Evolutionary conservation across 495 filamentous ascomycete genomes (phyloP).

Genomic region (Trichoderma orchidacearum): DNA sequence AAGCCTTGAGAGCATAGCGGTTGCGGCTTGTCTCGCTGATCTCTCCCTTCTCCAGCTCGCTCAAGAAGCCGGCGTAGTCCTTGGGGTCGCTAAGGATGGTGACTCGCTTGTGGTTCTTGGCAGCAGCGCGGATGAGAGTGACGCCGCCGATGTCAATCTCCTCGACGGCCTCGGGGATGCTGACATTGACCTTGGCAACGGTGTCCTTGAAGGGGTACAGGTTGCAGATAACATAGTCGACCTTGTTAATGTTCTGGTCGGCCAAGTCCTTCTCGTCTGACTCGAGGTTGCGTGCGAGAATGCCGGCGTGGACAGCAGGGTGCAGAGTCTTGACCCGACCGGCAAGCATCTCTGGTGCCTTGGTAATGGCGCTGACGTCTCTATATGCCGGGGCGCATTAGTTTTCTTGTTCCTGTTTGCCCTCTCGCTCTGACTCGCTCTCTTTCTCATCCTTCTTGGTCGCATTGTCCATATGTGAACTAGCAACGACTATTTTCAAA

Average conservation of each 20-base stretch:
- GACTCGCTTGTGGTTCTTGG: slow-evolving; percentile 92
- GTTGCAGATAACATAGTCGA: slow-evolving; percentile 98
- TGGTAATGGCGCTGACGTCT: slow-evolving; percentile 93
- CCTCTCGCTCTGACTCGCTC: background rate
- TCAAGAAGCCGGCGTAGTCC: slow-evolving; percentile 88
- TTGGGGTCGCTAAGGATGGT: slow-evolving; percentile 87
- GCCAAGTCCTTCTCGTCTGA: slow-evolving; percentile 94
- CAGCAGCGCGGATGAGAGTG: slow-evolving; percentile 87
- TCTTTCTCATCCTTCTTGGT: background rate
- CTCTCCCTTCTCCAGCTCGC: slow-evolving; percentile 76
- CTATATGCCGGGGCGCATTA: slow-evolving; percentile 24
- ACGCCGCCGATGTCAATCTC: slow-evolving; percentile 98
- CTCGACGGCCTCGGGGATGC: slow-evolving; percentile 89
- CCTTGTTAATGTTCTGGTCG: slow-evolving; percentile 92
- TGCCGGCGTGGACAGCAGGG: slow-evolving; percentile 83
- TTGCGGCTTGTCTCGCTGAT: slow-evolving; percentile 72
- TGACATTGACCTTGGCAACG: slow-evolving; percentile 90
- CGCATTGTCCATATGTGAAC: slow-evolving; percentile 1
- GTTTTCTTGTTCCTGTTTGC: background rate
- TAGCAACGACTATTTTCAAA: background rate
- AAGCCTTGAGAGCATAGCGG: slow-evolving; percentile 86
- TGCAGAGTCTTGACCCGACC: slow-evolving; percentile 96
- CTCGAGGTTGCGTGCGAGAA: slow-evolving; percentile 82
- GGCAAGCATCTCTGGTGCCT: slow-evolving; percentile 95
- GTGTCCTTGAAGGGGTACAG: slow-evolving; percentile 98